Evolutionary conservation across 2,329 filamentous ascomycete species (phyloP).

Genomic region (Claviceps maximensis): DNA sequence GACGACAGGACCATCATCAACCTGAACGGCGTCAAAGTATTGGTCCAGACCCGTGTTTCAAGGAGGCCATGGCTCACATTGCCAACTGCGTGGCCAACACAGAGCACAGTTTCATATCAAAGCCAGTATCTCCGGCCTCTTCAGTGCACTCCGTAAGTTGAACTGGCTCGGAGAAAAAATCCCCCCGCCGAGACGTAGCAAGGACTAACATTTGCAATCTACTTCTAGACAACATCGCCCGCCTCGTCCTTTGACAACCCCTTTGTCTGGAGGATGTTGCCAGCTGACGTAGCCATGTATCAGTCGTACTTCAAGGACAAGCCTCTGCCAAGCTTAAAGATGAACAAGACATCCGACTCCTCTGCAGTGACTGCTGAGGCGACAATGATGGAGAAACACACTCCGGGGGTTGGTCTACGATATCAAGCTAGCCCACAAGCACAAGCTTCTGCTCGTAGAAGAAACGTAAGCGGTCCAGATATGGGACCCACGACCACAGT

Average conservation of each 20-base stretch:
- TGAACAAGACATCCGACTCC: conserved; percentile 33
- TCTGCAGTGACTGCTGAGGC: conserved; percentile 35
- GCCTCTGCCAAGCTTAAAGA: conserved; percentile 26
- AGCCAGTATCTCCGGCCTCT: conserved; percentile 32
- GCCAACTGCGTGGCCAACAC: conserved; percentile 41
- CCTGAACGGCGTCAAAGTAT: not conserved
- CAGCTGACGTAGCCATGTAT: conserved; percentile 42
- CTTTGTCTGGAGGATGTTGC: conserved; percentile 46
- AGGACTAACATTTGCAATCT: conserved; percentile 4
- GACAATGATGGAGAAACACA: conserved; percentile 28
- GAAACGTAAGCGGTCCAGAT: conserved; percentile 52
- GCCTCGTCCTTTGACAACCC: conserved; percentile 27
- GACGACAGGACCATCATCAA: not conserved
- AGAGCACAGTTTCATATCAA: conserved; percentile 38
- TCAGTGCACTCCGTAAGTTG: conserved; percentile 30
- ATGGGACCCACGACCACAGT: conserved; percentile 56
- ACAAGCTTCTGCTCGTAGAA: conserved; percentile 39
- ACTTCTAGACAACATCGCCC: conserved; percentile 2
- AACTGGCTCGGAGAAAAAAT: not conserved
- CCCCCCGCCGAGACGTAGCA: not conserved
- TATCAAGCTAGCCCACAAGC: conserved; percentile 25
- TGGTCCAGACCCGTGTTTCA: not conserved
- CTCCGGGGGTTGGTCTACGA: conserved; percentile 16
- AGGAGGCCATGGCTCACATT: conserved; percentile 44
- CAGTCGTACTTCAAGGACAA: conserved; percentile 46